Conservation (phyloP, 805 yeast species). For the Candida ascalaphidarum region DNA sequence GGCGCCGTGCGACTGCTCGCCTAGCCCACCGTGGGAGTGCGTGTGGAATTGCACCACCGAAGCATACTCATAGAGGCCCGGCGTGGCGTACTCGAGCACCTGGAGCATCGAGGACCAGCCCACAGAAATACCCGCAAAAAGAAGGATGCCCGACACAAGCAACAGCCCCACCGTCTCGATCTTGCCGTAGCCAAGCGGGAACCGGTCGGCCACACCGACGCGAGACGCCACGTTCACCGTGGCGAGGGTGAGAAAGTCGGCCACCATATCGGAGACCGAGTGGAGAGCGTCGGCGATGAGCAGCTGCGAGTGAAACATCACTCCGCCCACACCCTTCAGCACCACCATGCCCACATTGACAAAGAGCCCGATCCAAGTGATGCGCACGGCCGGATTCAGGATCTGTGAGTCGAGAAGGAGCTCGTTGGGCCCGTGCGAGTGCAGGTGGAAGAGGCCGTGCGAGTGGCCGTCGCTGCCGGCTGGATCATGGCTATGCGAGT, state of each 20-base stretch:
- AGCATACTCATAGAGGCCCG: conserved; percentile 50
- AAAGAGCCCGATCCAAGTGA: conserved; percentile 84
- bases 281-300: conserved; percentile 92
- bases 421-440: conserved; percentile 37
- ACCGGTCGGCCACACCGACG: conserved; percentile 46
- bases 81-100: conserved; percentile 59
- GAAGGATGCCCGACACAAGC: conserved; percentile 73
- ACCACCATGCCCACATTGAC: conserved; percentile 82
- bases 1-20: conserved; percentile 7
- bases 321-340: conserved; percentile 83
- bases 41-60: conserved; percentile 42
- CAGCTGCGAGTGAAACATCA: conserved; percentile 90
- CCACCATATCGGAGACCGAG: conserved; percentile 81
- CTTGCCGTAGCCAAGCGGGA: conserved; percentile 89
- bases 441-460: conserved; percentile 27
- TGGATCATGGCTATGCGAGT: conserved; percentile 3
- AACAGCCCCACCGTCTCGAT: conserved; percentile 88
- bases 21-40: conserved; percentile 37
- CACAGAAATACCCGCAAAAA: conserved; percentile 84
- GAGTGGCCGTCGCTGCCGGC: conserved; percentile 5
- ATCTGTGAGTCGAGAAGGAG: conserved; percentile 19
- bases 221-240: conserved; percentile 74
- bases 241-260: conserved; percentile 81
- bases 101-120: conserved; percentile 78
- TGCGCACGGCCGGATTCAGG: conserved; percentile 78